Base-by-base conservation (phyloP, 192 early-diverging fungal species). In the Rhizoclosmatium globosum region DNA sequence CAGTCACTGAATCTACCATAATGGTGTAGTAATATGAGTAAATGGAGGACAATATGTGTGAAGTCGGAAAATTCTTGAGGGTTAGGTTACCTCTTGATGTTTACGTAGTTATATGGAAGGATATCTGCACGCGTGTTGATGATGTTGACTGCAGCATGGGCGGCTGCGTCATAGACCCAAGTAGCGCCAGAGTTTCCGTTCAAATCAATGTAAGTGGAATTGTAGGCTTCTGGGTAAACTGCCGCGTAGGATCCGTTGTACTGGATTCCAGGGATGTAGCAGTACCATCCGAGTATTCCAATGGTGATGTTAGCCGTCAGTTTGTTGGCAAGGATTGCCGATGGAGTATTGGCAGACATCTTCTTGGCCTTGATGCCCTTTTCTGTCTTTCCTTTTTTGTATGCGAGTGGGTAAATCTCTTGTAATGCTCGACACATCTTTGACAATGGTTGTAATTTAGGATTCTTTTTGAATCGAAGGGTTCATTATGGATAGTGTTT, bases 71-170 rank as follows among this genome's bases (percentile, higher is more conserved):
- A 31, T 31, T 31, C 31, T 31, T 31, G 31, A 31, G 31, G 31
- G 31, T 31, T 0, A 3, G 15, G n/a, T 13, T 23, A 65, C 38
- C 64, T 17, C 4, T 43, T 39, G 21, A 71, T 56, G n/a, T 71
- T 71, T 13, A 71, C 69, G 17, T 19, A 17, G 1, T 45, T 71
- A 3, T 71, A 9, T 38, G 69, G 69, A 23, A 71, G 53, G 39
- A 71, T 57, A 39, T 71, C 50, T 6, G 69, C 17, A 23, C 44
- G 21, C 4, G 7, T 41, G 50, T 71, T 71, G 41, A 71, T 56
- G 0, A n/a, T 41, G 4, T 11, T 7, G 17, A 56, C 69, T 23
- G 69, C 69, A 31, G 44, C 38, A 17, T n/a, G 44, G 1, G 69
- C 69, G 23, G 38, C 69, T 17, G 50, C 42, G 50, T 71, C 69